A percentile compares a stretch with the other conserved stretches of the same genome.
phyloP scores from a whole-genome alignment of 2,329 filamentous ascomycete genomes.

The Fulvia fulva region DNA sequence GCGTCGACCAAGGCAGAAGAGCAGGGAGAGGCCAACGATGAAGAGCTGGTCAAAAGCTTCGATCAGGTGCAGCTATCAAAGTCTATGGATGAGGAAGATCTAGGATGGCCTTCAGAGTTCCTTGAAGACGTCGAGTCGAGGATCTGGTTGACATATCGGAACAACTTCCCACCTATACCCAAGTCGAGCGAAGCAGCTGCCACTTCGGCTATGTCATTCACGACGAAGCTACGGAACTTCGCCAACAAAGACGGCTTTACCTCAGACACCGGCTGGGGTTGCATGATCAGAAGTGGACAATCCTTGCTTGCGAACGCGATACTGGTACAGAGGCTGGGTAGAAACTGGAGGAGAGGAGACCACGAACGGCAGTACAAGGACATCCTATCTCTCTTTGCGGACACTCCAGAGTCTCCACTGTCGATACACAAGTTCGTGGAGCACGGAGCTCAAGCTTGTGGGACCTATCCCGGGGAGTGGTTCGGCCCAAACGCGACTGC shows the following conservation, averaged over 20 bases:
- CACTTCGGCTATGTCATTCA: conserved; percentile 67
- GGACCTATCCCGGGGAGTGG: conserved; percentile 95
- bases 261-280: conserved; percentile 94
- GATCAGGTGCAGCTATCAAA: conserved; percentile 27
- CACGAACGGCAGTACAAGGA: conserved; percentile 58
- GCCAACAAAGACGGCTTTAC: conserved; percentile 78
- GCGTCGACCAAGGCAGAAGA: conserved; percentile 14
- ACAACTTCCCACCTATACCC: conserved; percentile 76
- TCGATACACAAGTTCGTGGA: conserved; percentile 93
- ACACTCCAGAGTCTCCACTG: conserved; percentile 80
- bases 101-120: conserved; percentile 78
- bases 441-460: conserved; percentile 80
- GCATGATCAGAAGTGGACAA: conserved; percentile 97
- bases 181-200: conserved; percentile 73
- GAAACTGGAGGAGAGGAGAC: conserved; percentile 74
- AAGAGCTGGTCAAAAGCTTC: conserved; percentile 27
- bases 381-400: conserved; percentile 78
- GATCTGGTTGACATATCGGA: conserved; percentile 96
- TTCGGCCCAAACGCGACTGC: conserved; percentile 97
- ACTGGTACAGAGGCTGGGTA: conserved; percentile 66
- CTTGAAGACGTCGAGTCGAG: conserved; percentile 88
- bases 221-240: conserved; percentile 78
- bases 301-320: conserved; percentile 86
- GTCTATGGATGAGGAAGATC: conserved; percentile 34
- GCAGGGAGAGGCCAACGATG: conserved; percentile 16